Evolutionary conservation across 1,284 basidiomycete genomes (phyloP), one percentile per base, ranked within the genome.

Genomic region (Athelia sp.): DNA sequence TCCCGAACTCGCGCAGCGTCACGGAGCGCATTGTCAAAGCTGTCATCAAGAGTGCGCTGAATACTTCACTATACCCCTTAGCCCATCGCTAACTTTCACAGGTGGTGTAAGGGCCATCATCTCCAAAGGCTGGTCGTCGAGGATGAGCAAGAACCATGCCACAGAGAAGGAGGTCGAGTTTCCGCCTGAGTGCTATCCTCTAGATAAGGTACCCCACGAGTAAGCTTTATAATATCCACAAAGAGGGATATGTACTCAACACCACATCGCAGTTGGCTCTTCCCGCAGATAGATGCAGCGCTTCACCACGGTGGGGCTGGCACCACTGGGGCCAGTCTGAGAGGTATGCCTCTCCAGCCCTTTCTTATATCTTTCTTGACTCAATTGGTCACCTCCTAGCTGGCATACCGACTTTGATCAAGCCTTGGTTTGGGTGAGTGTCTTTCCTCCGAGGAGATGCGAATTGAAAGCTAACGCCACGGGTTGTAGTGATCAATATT

Each of bases 121-220:
- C 19, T 83, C 82, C 17, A 87, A 87, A 62, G 89, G 89, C 19
- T 91, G 89, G 89, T 83, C 82, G 0, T 74, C 79, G 11, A 72
- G 87, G 21, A 74, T 75, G 67, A 68, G 59, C 51, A 75, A 69
- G 59, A 58, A 62, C 40, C 64, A 58, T 6, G 67, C 64, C 35
- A 46, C 65, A 43, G 64, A 60, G 56, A 63, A 64, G 55, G 66
- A 68, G 34, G 55, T 71, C 46, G 65, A 67, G 23, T 71, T 77
- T 44, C 73, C 74, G 4, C 64, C 70, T 19, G 68, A 75, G 58
- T 71, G 67, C 52, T 77, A 69, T 56, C 56, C 64, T 56, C 67
- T 89, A 36, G 79, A 85, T 47, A 84, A 83, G 59, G 76, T 90
- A 3, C 88, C 89, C 4, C 90, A 93, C 65, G 85, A 82, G 67